phyloP scores from a whole-genome alignment of 768 basidiomycete genomes.

The Suillus variegatus region DNA sequence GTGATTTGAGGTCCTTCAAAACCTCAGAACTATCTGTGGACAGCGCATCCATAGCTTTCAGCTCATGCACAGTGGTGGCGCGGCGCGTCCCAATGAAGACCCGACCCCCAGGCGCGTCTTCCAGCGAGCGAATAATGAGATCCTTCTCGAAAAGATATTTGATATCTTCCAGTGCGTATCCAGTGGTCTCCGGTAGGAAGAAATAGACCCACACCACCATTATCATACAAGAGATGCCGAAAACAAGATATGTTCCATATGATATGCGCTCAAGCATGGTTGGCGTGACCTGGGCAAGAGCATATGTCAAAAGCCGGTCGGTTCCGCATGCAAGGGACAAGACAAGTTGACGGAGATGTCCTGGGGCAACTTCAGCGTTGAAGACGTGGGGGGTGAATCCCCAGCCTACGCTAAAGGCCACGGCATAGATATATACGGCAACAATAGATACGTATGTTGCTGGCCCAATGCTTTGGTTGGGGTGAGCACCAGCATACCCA shows the following conservation, averaged over 20 bases:
- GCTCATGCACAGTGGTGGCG: slow-evolving; percentile 26
- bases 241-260: slow-evolving; percentile 35
- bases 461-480: slow-evolving; percentile 23
- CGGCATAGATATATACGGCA: slow-evolving; percentile 38
- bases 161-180: slow-evolving; percentile 41
- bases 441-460: slow-evolving; percentile 36
- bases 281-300: slow-evolving; percentile 40
- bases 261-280: slow-evolving; percentile 30
- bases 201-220: slow-evolving; percentile 36
- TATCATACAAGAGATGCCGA: slow-evolving; percentile 30
- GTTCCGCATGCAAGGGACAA: slow-evolving; percentile 32
- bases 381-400: slow-evolving; percentile 36
- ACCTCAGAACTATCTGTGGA: background rate
- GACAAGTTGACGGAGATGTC: slow-evolving; percentile 35
- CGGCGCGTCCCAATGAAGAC: slow-evolving; percentile 25
- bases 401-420: slow-evolving; percentile 38
- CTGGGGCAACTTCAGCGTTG: slow-evolving; percentile 36
- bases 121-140: slow-evolving; percentile 27
- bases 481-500: slow-evolving; percentile 32
- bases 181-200: slow-evolving; percentile 43
- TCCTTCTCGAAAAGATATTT: slow-evolving; percentile 36
- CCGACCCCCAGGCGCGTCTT: slow-evolving; percentile 36
- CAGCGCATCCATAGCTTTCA: slow-evolving; percentile 15
- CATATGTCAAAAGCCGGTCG: slow-evolving; percentile 41
- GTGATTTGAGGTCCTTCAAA: background rate